Conservation (phyloP, 2,329 filamentous ascomycete genomes). For the Curvularia hawaiiensis region DNA sequence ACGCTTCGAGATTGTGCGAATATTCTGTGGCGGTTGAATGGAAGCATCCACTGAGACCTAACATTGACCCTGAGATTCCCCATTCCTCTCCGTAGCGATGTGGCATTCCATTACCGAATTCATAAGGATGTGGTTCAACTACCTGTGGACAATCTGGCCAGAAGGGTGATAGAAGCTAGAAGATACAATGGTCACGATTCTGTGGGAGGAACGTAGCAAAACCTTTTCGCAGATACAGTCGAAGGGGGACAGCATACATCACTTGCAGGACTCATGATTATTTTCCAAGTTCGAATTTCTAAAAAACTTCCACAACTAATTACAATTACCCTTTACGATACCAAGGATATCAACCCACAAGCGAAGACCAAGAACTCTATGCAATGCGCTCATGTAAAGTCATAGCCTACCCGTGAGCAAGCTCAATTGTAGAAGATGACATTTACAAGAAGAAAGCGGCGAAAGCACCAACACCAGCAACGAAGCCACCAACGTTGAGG, state of each 20-base stretch:
- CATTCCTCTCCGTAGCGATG: not conserved
- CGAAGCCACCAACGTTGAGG: constrained; percentile 45
- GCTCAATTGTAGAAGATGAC: constrained; percentile 43
- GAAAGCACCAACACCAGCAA: constrained; percentile 50
- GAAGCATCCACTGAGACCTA: not conserved
- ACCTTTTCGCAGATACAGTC: too few species aligned
- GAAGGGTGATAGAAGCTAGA: too few species aligned
- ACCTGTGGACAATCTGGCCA: too few species aligned
- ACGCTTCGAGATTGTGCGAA: not conserved
- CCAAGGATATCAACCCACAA: constrained; percentile 35
- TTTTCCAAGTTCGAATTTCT: constrained; percentile 32
- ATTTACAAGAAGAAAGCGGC: constrained; percentile 52
- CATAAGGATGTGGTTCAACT: not conserved
- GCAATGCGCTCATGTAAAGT: constrained; percentile 46
- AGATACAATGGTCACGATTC: too few species aligned
- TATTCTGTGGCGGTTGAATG: not conserved
- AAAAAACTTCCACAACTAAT: constrained; percentile 30
- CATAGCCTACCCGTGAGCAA: constrained; percentile 42
- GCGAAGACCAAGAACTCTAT: constrained; percentile 24
- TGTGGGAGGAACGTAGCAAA: too few species aligned
- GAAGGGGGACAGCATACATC: not conserved
- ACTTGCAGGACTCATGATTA: constrained; percentile 4
- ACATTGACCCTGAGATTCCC: not conserved
- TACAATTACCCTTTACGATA: constrained; percentile 37
- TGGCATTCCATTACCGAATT: not conserved